Evolutionary conservation across 805 yeast genomes (phyloP).

Genomic region (Metschnikowia koreensis): DNA sequence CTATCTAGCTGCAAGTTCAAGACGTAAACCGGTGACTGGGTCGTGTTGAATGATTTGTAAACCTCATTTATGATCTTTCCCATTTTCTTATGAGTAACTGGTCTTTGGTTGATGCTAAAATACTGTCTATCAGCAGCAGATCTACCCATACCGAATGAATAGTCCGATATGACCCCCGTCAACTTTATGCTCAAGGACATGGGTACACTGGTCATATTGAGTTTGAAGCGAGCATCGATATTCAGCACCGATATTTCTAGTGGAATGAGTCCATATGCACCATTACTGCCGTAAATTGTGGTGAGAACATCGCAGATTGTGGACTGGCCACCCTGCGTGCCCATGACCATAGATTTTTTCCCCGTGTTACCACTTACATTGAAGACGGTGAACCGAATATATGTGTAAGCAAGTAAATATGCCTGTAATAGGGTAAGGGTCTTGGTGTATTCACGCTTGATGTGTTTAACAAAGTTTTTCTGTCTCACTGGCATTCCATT

Average conservation of each 20-base stretch:
- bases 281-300: slow-evolving; percentile 68
- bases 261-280: slow-evolving; percentile 55
- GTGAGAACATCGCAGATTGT: slow-evolving; percentile 51
- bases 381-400: slow-evolving; percentile 58
- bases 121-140: slow-evolving; percentile 72
- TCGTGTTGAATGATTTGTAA: slow-evolving; percentile 66
- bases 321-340: slow-evolving; percentile 54
- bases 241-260: slow-evolving; percentile 43
- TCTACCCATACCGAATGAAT: slow-evolving; percentile 71
- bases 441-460: slow-evolving; percentile 69
- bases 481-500: slow-evolving; percentile 75
- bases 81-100: slow-evolving; percentile 57
- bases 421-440: slow-evolving; percentile 62
- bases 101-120: slow-evolving; percentile 72
- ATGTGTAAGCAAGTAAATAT: slow-evolving; percentile 60
- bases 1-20: slow-evolving; percentile 57
- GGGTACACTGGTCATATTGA: slow-evolving; percentile 16
- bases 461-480: slow-evolving; percentile 65
- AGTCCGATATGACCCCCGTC: slow-evolving; percentile 68
- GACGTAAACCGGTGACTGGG: slow-evolving; percentile 71
- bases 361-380: slow-evolving; percentile 42
- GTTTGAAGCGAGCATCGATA: slow-evolving; percentile 23
- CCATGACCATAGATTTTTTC: slow-evolving; percentile 53
- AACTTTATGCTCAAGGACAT: slow-evolving; percentile 5
- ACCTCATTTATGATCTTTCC: slow-evolving; percentile 65